Percentiles rank a stretch among this genome's conserved stretches.
These are phyloP conservation scores for Calendula officinalis DNA, from an alignment of 129 eudicot genomes.

Conservation along the genomic window DNA sequence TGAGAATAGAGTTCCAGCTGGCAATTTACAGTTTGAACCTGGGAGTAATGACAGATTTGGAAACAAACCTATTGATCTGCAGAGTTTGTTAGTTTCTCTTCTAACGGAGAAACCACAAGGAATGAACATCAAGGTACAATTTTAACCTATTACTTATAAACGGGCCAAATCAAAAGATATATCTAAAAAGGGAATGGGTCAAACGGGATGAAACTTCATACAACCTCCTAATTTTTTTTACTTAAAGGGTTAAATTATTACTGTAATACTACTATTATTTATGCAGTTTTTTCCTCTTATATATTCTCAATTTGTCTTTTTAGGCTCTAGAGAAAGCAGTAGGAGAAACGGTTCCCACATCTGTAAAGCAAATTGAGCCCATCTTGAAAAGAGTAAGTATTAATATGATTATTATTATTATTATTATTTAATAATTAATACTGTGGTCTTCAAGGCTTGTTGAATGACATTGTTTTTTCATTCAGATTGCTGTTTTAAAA, in stretches of 20 bases:
- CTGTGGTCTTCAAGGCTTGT: constrained; percentile 13
- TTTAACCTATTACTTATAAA: not conserved
- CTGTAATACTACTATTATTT: constrained; percentile 8
- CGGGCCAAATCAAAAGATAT: not conserved
- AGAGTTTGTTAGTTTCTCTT: constrained; percentile 53
- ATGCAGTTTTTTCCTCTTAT: constrained; percentile 9
- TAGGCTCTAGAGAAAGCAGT: constrained; percentile 87
- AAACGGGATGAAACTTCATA: not conserved
- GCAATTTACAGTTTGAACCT: constrained; percentile 36
- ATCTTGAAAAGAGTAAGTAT: constrained; percentile 66
- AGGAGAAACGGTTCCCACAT: constrained; percentile 63
- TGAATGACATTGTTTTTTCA: constrained; percentile 21
- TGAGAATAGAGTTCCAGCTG: constrained; percentile 47
- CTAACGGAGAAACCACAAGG: constrained; percentile 76
- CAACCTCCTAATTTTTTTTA: not conserved
- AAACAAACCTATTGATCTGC: constrained; percentile 52
- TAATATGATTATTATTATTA: no score
- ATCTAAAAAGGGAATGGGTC: constrained; percentile 1
- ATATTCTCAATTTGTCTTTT: constrained; percentile 14
- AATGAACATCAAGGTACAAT: constrained; percentile 70
- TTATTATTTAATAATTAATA: not conserved
- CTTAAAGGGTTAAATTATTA: not conserved
- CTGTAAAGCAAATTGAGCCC: constrained; percentile 74
- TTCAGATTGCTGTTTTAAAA: constrained; percentile 76
- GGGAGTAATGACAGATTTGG: constrained; percentile 38